phyloP scores from a whole-genome alignment of 257 asterid species.

The Jasminum sambac region DNA sequence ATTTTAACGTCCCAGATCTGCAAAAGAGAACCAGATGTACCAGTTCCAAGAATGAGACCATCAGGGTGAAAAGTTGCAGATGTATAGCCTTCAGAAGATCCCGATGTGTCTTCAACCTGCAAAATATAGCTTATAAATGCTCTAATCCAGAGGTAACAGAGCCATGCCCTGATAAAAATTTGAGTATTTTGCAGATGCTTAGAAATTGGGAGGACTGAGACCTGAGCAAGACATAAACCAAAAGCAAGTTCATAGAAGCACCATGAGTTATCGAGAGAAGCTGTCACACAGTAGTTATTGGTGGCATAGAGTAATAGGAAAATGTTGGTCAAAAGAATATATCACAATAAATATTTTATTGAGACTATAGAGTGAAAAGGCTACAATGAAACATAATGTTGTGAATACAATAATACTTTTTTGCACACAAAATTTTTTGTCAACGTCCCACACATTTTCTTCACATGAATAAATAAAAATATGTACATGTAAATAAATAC shows the following conservation, averaged over 20 bases:
- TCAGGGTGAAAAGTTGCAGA: slow-evolving; percentile 99
- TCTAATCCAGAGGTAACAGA: slow-evolving; percentile 12
- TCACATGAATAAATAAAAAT: too few species aligned
- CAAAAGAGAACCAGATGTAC: slow-evolving; percentile 68
- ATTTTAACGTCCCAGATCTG: slow-evolving; percentile 99
- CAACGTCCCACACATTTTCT: too few species aligned
- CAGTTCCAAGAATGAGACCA: slow-evolving; percentile 98
- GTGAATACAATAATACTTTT: too few species aligned
- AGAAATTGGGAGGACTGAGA: slow-evolving; percentile 26
- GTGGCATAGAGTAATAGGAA: slow-evolving; percentile 99
- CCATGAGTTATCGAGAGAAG: slow-evolving; percentile 96
- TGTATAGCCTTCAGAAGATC: slow-evolving; percentile 72
- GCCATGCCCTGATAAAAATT: background rate
- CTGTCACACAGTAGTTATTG: slow-evolving; percentile 85
- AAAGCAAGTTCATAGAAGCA: slow-evolving; percentile 91
- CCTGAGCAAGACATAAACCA: slow-evolving; percentile 98
- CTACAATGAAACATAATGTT: too few species aligned
- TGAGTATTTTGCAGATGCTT: slow-evolving; percentile 6
- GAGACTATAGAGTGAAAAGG: too few species aligned
- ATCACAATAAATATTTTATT: too few species aligned
- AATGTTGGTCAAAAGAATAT: too few species aligned
- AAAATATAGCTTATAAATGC: slow-evolving; percentile 29
- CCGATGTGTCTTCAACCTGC: slow-evolving; percentile 81
- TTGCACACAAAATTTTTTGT: too few species aligned
- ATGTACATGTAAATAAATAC: too few species aligned